Evolutionary conservation across 2,329 filamentous ascomycete species (phyloP).

Genomic region (Clarireedia monteithiana): DNA sequence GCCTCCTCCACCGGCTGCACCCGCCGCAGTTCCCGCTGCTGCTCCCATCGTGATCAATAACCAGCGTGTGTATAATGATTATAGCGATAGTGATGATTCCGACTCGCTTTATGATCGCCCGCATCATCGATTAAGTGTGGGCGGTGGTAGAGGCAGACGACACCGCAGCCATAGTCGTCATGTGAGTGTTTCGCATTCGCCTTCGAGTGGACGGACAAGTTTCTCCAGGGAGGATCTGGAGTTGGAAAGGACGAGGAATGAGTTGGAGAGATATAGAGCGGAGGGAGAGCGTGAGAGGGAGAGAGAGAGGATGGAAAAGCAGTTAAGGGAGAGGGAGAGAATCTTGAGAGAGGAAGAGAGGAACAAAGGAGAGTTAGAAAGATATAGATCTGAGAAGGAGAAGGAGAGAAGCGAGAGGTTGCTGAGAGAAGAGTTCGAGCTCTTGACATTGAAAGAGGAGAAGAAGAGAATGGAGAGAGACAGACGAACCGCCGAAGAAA

Average conservation of each 20-base stretch:
- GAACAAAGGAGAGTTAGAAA: background rate
- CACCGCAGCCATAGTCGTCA: slow-evolving; percentile 5
- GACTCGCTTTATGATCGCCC: slow-evolving; percentile 18
- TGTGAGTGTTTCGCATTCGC: slow-evolving; percentile 3
- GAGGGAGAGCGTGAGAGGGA: background rate
- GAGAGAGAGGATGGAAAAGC: background rate
- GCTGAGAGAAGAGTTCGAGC: slow-evolving; percentile 1
- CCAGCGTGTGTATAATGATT: slow-evolving; percentile 5
- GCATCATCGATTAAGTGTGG: slow-evolving; percentile 34
- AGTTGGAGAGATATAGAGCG: slow-evolving; percentile 29
- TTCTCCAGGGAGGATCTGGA: slow-evolving; percentile 29
- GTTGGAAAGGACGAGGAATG: slow-evolving; percentile 37
- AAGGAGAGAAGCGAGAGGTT: background rate
- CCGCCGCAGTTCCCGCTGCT: slow-evolving; percentile 15
- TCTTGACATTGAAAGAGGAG: slow-evolving; percentile 2
- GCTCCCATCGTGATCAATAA: slow-evolving; percentile 41
- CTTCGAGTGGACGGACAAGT: background rate
- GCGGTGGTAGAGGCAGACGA: background rate
- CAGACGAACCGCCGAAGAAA: slow-evolving; percentile 22
- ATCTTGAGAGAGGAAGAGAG: background rate
- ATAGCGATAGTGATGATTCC: slow-evolving; percentile 3
- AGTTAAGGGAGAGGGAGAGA: background rate
- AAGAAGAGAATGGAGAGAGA: slow-evolving; percentile 6
- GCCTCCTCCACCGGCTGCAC: slow-evolving; percentile 11
- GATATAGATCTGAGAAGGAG: background rate